Percentiles rank a stretch among this genome's conserved stretches.
Conservation (phyloP, 2,329 filamentous ascomycete species). For the Grosmannia serpens region DNA sequence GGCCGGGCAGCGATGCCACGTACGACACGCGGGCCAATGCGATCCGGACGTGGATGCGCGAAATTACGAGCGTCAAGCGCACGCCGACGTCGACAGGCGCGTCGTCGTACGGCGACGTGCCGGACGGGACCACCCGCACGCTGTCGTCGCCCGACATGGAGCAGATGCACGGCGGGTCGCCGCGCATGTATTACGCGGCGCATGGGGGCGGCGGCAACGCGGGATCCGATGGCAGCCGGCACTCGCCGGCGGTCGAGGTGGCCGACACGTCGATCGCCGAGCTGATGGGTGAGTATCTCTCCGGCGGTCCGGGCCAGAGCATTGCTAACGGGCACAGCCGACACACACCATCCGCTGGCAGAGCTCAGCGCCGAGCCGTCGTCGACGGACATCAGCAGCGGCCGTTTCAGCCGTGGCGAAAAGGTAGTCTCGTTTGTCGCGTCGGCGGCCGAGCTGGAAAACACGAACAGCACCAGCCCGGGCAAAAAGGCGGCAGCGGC, state of each 20-base stretch:
- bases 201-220: neutral
- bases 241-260: neutral
- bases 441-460: slow-evolving; percentile 16
- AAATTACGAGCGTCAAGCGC: slow-evolving; percentile 22
- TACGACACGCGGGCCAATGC: slow-evolving; percentile 35
- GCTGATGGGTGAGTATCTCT: slow-evolving; percentile 28
- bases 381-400: neutral
- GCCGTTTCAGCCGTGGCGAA: slow-evolving; percentile 11
- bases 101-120: neutral
- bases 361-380: neutral
- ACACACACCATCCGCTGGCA: neutral
- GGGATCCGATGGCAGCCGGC: neutral
- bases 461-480: slow-evolving; percentile 18
- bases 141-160: slow-evolving; percentile 28
- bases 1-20: slow-evolving; percentile 22
- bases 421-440: slow-evolving; percentile 4
- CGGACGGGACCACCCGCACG: slow-evolving; percentile 13
- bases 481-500: slow-evolving; percentile 6
- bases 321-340: slow-evolving; percentile 5
- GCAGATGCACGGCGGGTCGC: neutral
- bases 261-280: slow-evolving; percentile 30
- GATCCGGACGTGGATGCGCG: slow-evolving; percentile 41
- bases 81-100: neutral
- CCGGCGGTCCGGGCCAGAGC: too few species aligned
- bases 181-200: too few species aligned